Percentiles rank a stretch among this genome's conserved stretches.
Conservation (phyloP, 2,329 filamentous ascomycete species). For the Sporothrix inflata region DNA sequence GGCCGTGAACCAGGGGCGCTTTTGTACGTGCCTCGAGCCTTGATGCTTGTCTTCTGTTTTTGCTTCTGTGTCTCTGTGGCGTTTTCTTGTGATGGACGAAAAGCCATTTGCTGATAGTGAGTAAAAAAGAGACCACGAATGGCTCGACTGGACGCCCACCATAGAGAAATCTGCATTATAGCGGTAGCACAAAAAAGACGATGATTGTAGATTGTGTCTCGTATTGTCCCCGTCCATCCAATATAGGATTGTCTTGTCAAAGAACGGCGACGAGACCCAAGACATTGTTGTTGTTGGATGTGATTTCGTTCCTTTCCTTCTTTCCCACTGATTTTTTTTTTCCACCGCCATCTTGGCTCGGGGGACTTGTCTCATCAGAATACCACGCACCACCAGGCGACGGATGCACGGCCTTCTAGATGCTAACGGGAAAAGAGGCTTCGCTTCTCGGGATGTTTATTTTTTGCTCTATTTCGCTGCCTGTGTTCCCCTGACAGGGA, state of each 20-base stretch:
- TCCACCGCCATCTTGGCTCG: too few species aligned
- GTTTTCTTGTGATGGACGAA: background rate
- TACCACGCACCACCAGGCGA: background rate
- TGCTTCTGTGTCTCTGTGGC: background rate
- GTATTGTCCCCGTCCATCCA: background rate
- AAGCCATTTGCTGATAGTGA: background rate
- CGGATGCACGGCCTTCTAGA: background rate
- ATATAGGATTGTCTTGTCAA: background rate
- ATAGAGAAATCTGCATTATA: background rate
- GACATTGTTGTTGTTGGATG: background rate
- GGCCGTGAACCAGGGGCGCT: background rate
- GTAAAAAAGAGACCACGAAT: too few species aligned
- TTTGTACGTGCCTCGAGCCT: background rate
- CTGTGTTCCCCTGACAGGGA: background rate
- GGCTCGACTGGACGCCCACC: background rate
- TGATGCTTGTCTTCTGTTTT: background rate
- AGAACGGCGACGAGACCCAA: background rate
- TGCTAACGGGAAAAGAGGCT: background rate
- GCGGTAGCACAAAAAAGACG: background rate
- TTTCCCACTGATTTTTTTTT: too few species aligned
- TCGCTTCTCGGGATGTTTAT: background rate
- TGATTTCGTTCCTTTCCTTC: background rate
- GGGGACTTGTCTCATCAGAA: too few species aligned
- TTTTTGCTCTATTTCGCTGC: background rate
- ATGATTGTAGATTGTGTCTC: background rate